Conservation (phyloP, 352 stramenopile genomes). For the Pythium diclinum region DNA sequence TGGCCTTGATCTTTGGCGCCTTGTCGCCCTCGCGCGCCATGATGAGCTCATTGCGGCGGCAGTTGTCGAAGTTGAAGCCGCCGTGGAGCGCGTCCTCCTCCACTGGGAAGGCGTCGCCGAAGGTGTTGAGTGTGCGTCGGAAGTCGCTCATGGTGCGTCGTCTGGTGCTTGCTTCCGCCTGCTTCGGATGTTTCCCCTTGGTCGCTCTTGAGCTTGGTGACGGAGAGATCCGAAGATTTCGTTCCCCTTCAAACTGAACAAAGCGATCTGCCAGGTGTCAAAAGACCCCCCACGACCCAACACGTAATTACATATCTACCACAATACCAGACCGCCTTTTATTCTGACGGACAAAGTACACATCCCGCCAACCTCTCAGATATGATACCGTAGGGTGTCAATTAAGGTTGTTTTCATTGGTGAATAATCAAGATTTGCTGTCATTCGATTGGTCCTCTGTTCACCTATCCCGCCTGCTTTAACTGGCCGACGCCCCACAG, state of each 20-base stretch:
- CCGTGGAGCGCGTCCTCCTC: constrained; percentile 52
- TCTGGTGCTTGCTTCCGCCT: constrained; percentile 5
- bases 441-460: constrained; percentile 30
- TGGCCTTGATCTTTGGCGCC: constrained; percentile 65
- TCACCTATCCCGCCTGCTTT: constrained; percentile 22
- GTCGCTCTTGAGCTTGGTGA: constrained; percentile 5
- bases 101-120: constrained; percentile 62
- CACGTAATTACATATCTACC: constrained; percentile 11
- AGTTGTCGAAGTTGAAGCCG: constrained; percentile 93
- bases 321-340: constrained; percentile 5
- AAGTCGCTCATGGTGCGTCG: constrained; percentile 67
- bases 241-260: constrained; percentile 30
- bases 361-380: not conserved
- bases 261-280: constrained; percentile 14
- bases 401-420: constrained; percentile 5
- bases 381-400: not conserved
- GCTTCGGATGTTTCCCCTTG: constrained; percentile 16
- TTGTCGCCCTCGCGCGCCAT: constrained; percentile 42
- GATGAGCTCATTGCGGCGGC: constrained; percentile 90
- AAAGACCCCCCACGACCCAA: not conserved
- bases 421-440: constrained; percentile 20
- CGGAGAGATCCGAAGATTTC: constrained; percentile 27
- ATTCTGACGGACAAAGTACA: constrained; percentile 2
- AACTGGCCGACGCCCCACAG: constrained; percentile 39
- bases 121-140: constrained; percentile 76